Base-by-base conservation (phyloP, 495 filamentous ascomycete genomes). In the Aspergillus cavernicola region DNA sequence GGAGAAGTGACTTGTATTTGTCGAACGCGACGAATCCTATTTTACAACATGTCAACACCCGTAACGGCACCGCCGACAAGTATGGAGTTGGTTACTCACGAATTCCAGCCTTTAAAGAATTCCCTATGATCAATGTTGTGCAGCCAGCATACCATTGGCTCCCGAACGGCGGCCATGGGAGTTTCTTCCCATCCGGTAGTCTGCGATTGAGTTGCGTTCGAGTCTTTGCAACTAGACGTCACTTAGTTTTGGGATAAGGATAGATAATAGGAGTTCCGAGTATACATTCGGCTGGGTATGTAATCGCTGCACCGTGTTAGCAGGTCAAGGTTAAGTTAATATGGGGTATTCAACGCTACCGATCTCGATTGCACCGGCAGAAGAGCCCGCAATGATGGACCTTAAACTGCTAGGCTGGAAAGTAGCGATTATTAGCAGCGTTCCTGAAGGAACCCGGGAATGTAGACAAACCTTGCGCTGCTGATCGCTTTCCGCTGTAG, bases 1-100 rank as follows among this genome's bases (percentile, higher is more conserved):
- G 80, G 3, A 98, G 82, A 18, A 95, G 63, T 15, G 77, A 75
- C 70, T 92, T 96, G 73, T 95, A 95, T 49, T 84, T 84, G 72
- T 98, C 93, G 68, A 97, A 98, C 20, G 93, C 90, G 52, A 96
- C 90, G 61, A 98, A 98, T 56, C 89, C 89, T 95, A 59, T n/a
- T 20, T 29, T 36, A 38, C 32, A 12, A 43, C 35, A 24, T 36
- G 18, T 42, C 16, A 50, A 52, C 57, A 35, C n/a, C n/a, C n/a
- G n/a, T n/a, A n/a, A n/a, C 42, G 32, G 50, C 39, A 51, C 22
- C 29, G 18, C 15, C 46, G 24, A 45, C 10, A 0, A 15, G 31
- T 13, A 32, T n/a, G 13, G 12, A 13, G 26, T 32, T 13, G n/a
- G 10, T 19, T 9, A 70, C 87, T 36, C 78, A 91, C 92, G 84